These are phyloP conservation scores for Chenopodium album DNA, from an alignment of 148 eudicot species.

Conservation along the genomic window DNA sequence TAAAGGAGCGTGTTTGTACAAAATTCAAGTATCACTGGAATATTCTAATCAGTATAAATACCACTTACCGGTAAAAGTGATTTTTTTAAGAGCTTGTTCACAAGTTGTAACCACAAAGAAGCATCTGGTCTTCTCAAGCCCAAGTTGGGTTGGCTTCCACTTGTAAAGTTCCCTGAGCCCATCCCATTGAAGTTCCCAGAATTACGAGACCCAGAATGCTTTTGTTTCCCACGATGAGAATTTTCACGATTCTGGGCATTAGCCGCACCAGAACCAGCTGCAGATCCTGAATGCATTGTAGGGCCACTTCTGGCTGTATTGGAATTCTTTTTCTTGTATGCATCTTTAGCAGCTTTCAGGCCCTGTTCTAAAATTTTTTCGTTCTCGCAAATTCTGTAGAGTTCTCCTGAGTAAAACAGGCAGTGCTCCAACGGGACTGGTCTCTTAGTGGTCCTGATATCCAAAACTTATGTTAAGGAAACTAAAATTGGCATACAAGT, in stretches of 20 bases:
- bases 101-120: conserved; percentile 70
- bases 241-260: conserved; percentile 55
- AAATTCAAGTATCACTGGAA: not conserved
- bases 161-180: conserved; percentile 43
- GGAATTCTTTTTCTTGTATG: conserved; percentile 57
- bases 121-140: conserved; percentile 80
- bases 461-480: conserved; percentile 22
- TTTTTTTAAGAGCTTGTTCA: conserved; percentile 75
- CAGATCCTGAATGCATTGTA: conserved; percentile 45
- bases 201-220: conserved; percentile 66
- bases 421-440: conserved; percentile 99
- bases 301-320: conserved; percentile 45
- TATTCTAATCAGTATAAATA: conserved; percentile 12
- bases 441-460: conserved; percentile 87
- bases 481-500: not conserved
- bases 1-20: conserved; percentile 5
- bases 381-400: conserved; percentile 79
- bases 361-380: conserved; percentile 70
- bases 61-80: conserved; percentile 84
- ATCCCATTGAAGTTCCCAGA: conserved; percentile 46
- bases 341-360: conserved; percentile 83
- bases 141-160: conserved; percentile 49
- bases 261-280: conserved; percentile 53
- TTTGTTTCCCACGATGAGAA: conserved; percentile 60
- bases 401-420: conserved; percentile 86